A percentile compares a stretch with the other conserved stretches of the same genome.
Evolutionary conservation across 371 early-diverging fungal genomes (phyloP).

Genomic region (Mortierella sp.): DNA sequence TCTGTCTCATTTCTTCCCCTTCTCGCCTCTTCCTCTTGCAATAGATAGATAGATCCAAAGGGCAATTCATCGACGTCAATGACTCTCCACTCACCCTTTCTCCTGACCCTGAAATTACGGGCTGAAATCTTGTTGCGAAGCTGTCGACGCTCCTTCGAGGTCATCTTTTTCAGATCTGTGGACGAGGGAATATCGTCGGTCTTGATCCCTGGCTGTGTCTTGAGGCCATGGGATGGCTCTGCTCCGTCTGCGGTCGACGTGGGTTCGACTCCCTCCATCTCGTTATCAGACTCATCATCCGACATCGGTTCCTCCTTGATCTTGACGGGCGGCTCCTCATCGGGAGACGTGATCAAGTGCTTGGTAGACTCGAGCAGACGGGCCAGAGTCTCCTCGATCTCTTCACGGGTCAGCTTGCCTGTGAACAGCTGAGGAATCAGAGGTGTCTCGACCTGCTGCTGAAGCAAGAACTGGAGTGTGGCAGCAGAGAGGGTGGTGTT

Average conservation of each 20-base stretch:
- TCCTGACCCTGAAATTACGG: conserved; percentile 87
- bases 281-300: conserved; percentile 25
- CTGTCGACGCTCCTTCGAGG: conserved; percentile 89
- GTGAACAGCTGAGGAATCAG: conserved; percentile 52
- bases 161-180: conserved; percentile 63
- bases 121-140: conserved; percentile 93
- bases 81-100: conserved; percentile 76
- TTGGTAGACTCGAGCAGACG: conserved; percentile 50
- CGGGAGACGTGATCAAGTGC: conserved; percentile 27
- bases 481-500: conserved; percentile 51
- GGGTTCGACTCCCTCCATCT: conserved; percentile 13
- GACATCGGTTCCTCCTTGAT: conserved; percentile 26
- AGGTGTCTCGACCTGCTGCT: conserved; percentile 50
- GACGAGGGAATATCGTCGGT: conserved; percentile 38
- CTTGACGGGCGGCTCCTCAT: background rate
- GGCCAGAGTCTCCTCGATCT: conserved; percentile 49
- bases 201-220: conserved; percentile 41
- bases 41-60: conserved; percentile 8
- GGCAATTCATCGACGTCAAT: background rate
- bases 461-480: conserved; percentile 48
- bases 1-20: background rate
- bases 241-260: background rate
- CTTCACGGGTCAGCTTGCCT: conserved; percentile 42
- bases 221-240: conserved; percentile 8
- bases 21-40: background rate